Conservation (phyloP, 2,329 filamentous ascomycete species). For the Fusarium compactum region DNA sequence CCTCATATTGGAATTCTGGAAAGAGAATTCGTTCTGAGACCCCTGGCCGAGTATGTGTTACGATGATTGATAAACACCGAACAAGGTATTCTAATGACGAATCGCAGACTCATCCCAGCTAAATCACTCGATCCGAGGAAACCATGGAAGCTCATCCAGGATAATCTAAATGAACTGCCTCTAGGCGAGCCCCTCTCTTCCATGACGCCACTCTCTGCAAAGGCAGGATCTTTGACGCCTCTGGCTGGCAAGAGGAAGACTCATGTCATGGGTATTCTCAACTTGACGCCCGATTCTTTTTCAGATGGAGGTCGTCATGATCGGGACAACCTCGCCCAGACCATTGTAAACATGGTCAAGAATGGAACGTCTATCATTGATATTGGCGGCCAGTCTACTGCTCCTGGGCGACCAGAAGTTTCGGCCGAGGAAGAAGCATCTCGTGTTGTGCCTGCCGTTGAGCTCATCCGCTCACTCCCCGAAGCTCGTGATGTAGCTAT, state of each 20-base stretch:
- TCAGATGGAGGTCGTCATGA: constrained; percentile 84
- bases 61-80: not conserved
- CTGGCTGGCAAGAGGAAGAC: constrained; percentile 71
- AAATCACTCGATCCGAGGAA: constrained; percentile 64
- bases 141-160: constrained; percentile 71
- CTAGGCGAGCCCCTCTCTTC: constrained; percentile 65
- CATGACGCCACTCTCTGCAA: constrained; percentile 66
- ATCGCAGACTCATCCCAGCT: constrained; percentile 65
- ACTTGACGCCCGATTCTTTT: constrained; percentile 96
- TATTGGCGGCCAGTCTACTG: constrained; percentile 92
- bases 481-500: constrained; percentile 75
- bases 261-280: constrained; percentile 92
- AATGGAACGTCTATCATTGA: constrained; percentile 88
- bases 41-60: constrained; percentile 77
- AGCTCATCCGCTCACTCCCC: constrained; percentile 75
- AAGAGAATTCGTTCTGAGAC: constrained; percentile 91
- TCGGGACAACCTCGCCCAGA: constrained; percentile 65
- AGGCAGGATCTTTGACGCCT: constrained; percentile 67
- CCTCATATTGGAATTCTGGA: constrained; percentile 89
- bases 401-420: constrained; percentile 78
- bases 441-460: constrained; percentile 84
- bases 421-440: constrained; percentile 78
- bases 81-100: constrained; percentile 5
- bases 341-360: constrained; percentile 71
- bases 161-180: constrained; percentile 71